Base-by-base conservation (phyloP, 1,284 basidiomycete species). In the Fistulinella cinereoalba region DNA sequence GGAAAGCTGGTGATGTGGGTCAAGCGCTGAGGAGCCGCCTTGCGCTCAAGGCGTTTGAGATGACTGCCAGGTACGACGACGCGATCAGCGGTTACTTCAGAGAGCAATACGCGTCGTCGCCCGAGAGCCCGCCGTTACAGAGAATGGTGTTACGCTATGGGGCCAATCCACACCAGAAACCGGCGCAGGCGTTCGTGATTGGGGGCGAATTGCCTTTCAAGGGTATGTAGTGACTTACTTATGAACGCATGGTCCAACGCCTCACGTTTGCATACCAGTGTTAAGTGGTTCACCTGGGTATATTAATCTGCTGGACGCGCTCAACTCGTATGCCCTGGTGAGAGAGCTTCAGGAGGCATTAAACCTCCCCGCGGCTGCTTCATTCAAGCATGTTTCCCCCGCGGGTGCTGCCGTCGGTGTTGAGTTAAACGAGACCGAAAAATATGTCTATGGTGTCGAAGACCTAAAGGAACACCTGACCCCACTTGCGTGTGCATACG, bases 351-450 rank as follows among this genome's bases (percentile, higher is more conserved):
- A 93, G 42, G 86, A 85, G 57, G 90, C 89, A 1, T 82, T 92
- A 22, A 74, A 79, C 49, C 81, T 98, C 43, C 94, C 97, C 15
- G 97, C 97, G 21, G 96, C 96, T 15, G 94, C 96, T 4, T 98
- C 95, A 1, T 99, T 99, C 85, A 99, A 99, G 77, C 96, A 99
- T 68, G 97, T 99, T 50, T 98, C 95, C 18, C 96, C 96, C 11
- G 96, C 96, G 1, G 96, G 96, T 52, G 95, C 92, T 9, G 96
- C 96, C 32, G 90, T 97, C 24, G 94, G 94, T 37, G 66, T 95
- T 38, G 85, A 86, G 55, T 79, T 99, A 32, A 79, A 83, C 56
- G 87, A 92, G 22, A 79, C 78, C 0, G 95, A 98, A 71, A 92
- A 94, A 67, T 85, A 92, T 62, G 95, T 98, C 1, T 99, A 96